Evolutionary conservation across 1,284 basidiomycete genomes (phyloP), one percentile per base, ranked within the genome.

Genomic region (Caloboletus inedulis): DNA sequence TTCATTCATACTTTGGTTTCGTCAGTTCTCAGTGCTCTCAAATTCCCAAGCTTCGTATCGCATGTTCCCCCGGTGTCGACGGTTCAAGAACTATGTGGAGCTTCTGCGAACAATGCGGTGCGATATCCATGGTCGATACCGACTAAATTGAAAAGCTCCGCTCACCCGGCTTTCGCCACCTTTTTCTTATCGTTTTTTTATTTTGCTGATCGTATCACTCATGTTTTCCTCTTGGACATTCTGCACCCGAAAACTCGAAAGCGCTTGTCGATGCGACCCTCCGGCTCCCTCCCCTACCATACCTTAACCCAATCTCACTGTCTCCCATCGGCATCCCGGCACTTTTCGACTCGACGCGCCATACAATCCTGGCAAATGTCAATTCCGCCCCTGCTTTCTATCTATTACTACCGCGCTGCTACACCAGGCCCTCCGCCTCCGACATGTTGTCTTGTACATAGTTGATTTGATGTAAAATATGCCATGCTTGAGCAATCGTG

Each of bases 101-200:
- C 60, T 84, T 87, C 68, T 91, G 89, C 70, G 86, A 90, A 76
- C 79, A 89, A 74, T 91, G 89, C 66, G 89, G 89, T 69, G 84
- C 89, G 52, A 89, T 91, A 69, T 87, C 87, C 62, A 90, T 90
- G 84, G 85, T 91, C 70, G 84, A 89, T 68, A 78, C 77, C 69
- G 84, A 87, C 69, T 85, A 72, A 71, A 49, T 31, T 33, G 30
- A 46, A 23, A 23, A 23, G 23, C 18, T 12, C 23, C 8, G 9
- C 41, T 49, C 41, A 46, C 48, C 30, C 27, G 46, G 52, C 54
- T 52, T 47, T 37, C 21, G 54, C 47, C 55, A 43, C 37, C 25
- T 48, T 55, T 66, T 69, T 70, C 56, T 69, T 68, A 65, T 70
- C 54, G n/a, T 49, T 52, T 57, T 19, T 59, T 72, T 72, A 69